These are phyloP conservation scores for Monosporascus sp. DNA, from an alignment of 2,329 filamentous ascomycete species.

Conservation along the genomic window DNA sequence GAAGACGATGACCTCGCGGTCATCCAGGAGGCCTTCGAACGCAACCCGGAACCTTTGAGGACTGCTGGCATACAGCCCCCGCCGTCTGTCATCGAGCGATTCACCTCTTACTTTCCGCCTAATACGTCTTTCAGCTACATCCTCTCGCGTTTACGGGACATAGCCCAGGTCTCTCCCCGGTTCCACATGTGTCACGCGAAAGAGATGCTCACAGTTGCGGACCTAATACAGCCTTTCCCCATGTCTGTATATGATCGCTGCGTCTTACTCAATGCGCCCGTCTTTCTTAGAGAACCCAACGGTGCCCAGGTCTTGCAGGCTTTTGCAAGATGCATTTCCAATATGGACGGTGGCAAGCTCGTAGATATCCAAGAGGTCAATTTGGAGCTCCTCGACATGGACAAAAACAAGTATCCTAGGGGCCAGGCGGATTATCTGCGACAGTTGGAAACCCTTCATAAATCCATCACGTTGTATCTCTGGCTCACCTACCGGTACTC, in stretches of 20 bases:
- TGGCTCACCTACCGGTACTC: constrained; percentile 91
- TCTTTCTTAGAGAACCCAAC: constrained; percentile 45
- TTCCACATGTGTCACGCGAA: constrained; percentile 67
- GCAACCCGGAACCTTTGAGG: constrained; percentile 59
- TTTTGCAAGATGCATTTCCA: constrained; percentile 64
- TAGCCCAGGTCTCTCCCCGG: constrained; percentile 55
- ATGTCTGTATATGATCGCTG: constrained; percentile 71
- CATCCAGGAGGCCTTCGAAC: constrained; percentile 57
- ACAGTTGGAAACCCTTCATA: constrained; percentile 72
- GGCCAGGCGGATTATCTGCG: constrained; percentile 53
- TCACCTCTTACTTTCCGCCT: constrained; percentile 75
- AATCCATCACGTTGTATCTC: constrained; percentile 75
- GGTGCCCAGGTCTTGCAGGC: constrained; percentile 50
- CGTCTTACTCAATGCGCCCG: constrained; percentile 67
- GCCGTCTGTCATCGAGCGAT: constrained; percentile 61
- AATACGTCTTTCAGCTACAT: constrained; percentile 80
- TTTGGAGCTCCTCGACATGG: constrained; percentile 68
- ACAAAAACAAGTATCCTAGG: constrained; percentile 33
- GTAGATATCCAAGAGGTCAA: constrained; percentile 66
- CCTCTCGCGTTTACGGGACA: constrained; percentile 66
- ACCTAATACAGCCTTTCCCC: constrained; percentile 66
- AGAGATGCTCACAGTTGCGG: constrained; percentile 61
- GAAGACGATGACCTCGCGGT: constrained; percentile 61
- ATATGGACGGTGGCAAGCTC: constrained; percentile 60
- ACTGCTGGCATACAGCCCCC: constrained; percentile 73